These are phyloP conservation scores for Pythium dissimile DNA, from an alignment of 352 stramenopile species.

Conservation along the genomic window DNA sequence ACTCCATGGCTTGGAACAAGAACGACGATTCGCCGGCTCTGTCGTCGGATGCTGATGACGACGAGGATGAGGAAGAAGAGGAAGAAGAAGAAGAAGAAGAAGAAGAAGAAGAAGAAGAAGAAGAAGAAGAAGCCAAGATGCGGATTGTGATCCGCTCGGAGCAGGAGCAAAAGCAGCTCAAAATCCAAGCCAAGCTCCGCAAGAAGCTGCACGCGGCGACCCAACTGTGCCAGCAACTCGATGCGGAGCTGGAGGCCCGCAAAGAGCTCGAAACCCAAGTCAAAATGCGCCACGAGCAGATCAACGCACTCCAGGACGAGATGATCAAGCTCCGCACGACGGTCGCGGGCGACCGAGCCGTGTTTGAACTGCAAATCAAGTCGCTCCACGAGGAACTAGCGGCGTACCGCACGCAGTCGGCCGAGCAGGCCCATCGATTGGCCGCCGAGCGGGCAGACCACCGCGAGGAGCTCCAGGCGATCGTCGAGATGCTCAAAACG, in stretches of 20 bases:
- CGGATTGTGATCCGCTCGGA: background rate
- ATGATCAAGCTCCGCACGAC: conserved; percentile 2
- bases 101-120: background rate
- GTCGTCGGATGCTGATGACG: too few species aligned
- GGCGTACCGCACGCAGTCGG: too few species aligned
- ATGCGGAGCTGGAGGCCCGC: background rate
- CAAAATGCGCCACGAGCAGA: background rate
- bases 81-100: too few species aligned
- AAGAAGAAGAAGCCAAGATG: background rate
- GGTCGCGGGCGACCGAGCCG: background rate
- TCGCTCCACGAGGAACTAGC: background rate
- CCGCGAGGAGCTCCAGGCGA: background rate
- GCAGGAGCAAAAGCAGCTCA: background rate
- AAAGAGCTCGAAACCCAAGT: background rate
- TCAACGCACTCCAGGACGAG: conserved; percentile 12
- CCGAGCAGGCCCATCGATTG: too few species aligned
- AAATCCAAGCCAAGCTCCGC: background rate
- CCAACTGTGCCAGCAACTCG: background rate
- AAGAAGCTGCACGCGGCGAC: background rate
- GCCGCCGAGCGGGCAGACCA: too few species aligned
- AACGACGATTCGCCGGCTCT: background rate
- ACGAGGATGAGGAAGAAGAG: too few species aligned
- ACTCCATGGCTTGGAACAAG: background rate
- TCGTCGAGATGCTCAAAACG: background rate
- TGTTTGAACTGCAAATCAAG: conserved; percentile 1